Base-by-base conservation (phyloP, 2,329 filamentous ascomycete genomes). In the Fusarium sp. region DNA sequence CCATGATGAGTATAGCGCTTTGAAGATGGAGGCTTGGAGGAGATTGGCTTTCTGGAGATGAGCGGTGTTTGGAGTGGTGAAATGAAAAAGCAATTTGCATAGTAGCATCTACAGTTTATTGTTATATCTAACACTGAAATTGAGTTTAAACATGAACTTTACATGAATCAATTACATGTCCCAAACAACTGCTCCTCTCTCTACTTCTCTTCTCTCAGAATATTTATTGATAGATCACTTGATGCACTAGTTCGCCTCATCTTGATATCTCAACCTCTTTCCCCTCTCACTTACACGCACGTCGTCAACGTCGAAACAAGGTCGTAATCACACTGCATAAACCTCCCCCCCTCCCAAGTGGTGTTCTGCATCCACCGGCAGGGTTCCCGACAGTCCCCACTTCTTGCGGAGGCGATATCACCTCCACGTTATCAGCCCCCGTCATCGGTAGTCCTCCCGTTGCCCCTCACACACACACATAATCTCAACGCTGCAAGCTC, bases 21-120 rank as follows among this genome's bases (percentile, higher is more conserved):
- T 82, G 13, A 82, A 80, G 73, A 59, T 58, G 13, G 80, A 82
- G 70, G 75, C 72, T 6, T 69, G 75, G 71, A 78, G 79, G 71
- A 65, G 80, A 24, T 84, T 87, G 37, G 67, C 72, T 34, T 68
- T 74, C 22, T 68, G 67, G 72, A 50, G 45, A 60, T 71, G 68
- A 61, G 60, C 13, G 29, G 34, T 35, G n/a, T 18, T 29, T 13
- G 27, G 3, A 31, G 18, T 20, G 47, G 27, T 61, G 56, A 59
- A 59, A 64, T 61, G 16, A 38, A 47, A 45, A 57, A 64, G 31
- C 35, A 63, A 34, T 22, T 63, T 45, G 42, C 52, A 16, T 47
- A 27, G 52, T 56, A 59, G 3, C 13, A 52, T 35, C 27, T 18
- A 57, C 38, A 29, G 42, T 40, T 27, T 29, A 22, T 64, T 42